A percentile compares a stretch with the other conserved stretches of the same genome.
phyloP scores from a whole-genome alignment of 192 early-diverging fungal genomes.

The Gaertneriomyces sp. region DNA sequence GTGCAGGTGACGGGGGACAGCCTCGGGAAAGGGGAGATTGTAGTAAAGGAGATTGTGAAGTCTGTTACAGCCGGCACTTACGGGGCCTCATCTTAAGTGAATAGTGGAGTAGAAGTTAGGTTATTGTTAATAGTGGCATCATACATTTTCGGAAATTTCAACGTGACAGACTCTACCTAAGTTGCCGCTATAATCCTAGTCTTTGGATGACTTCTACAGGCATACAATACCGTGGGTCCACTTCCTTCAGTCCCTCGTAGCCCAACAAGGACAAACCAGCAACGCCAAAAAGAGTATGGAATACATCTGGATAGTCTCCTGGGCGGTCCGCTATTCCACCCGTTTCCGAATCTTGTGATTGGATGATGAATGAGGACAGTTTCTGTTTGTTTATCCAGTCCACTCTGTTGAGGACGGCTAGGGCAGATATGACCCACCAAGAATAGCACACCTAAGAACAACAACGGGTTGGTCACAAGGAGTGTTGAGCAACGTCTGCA shows the following conservation, averaged over 20 bases:
- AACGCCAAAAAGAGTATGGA: slow-evolving; percentile 95
- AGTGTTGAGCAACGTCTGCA: too few species aligned
- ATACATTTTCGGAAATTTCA: neutral
- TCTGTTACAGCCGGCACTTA: slow-evolving; percentile 9
- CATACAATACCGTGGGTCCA: slow-evolving; percentile 92
- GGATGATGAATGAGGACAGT: slow-evolving; percentile 75
- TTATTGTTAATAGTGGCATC: too few species aligned
- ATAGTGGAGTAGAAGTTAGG: too few species aligned
- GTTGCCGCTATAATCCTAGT: neutral
- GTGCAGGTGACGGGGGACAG: slow-evolving; percentile 13
- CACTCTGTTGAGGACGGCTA: slow-evolving; percentile 70
- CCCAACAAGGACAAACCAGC: slow-evolving; percentile 84
- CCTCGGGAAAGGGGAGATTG: neutral
- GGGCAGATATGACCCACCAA: slow-evolving; percentile 94
- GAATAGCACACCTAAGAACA: slow-evolving; percentile 80
- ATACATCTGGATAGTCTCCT: slow-evolving; percentile 90
- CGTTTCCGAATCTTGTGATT: slow-evolving; percentile 71
- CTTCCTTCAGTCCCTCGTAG: slow-evolving; percentile 65
- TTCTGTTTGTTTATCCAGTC: slow-evolving; percentile 84
- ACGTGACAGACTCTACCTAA: neutral
- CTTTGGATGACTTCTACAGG: slow-evolving; percentile 31
- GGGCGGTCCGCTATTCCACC: slow-evolving; percentile 95
- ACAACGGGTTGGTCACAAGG: neutral
- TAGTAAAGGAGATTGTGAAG: neutral
- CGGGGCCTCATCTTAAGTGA: slow-evolving; percentile 10